A percentile compares a stretch with the other conserved stretches of the same genome.
phyloP scores from a whole-genome alignment of 1,139 yeast species.

The Debaryomycetaceae sp. region DNA sequence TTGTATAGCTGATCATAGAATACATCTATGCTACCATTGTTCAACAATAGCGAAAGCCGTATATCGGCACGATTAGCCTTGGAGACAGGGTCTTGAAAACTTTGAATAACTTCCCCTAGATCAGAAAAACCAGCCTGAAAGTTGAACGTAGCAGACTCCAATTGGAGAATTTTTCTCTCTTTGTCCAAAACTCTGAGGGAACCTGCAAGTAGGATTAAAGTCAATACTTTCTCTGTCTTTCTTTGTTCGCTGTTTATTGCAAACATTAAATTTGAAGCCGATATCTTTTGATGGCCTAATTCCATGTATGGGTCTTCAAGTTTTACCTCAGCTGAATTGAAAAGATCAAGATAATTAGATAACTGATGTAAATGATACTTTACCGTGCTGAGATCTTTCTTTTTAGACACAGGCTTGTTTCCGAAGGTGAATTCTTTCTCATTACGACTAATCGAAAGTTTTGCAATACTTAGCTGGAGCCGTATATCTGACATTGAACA shows the following conservation, averaged over 20 bases:
- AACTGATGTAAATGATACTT: background rate
- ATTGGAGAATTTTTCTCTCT: background rate
- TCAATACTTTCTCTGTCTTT: background rate
- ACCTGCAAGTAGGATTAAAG: background rate
- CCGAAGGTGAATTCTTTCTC: background rate
- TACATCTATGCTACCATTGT: constrained; percentile 35
- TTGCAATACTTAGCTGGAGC: background rate
- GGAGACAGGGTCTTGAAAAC: background rate
- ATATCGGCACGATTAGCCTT: background rate
- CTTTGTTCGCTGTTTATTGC: background rate
- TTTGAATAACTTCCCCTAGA: background rate
- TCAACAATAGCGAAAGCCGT: constrained; percentile 5
- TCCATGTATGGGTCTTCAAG: constrained; percentile 22
- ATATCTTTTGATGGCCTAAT: background rate
- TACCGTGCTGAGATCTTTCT: background rate
- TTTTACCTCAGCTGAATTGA: constrained; percentile 16
- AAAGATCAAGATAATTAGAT: background rate
- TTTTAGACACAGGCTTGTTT: background rate
- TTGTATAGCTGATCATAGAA: constrained; percentile 37
- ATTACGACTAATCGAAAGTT: background rate
- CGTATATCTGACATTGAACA: background rate
- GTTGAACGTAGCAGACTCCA: background rate
- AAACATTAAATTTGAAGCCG: background rate
- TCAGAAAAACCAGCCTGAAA: background rate
- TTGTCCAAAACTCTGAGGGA: background rate